Base-by-base conservation (phyloP, 129 eudicot species). In the Silybum marianum region DNA sequence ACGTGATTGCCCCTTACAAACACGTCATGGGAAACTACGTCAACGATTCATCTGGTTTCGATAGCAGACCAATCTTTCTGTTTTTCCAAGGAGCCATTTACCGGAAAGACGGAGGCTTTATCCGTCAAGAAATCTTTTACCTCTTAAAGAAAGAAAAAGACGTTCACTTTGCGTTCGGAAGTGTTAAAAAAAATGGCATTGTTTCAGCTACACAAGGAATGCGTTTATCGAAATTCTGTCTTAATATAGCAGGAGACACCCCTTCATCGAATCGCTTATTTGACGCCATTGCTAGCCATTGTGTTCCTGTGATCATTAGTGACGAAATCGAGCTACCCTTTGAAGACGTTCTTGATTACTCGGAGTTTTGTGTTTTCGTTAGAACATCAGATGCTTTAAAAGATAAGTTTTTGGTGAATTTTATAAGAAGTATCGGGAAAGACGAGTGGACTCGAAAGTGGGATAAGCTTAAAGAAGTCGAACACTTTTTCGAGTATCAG, bases 181-280 rank as follows among this genome's bases (percentile, higher is more conserved):
- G 89, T 69, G 85, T 90, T 76, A 91, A 89, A 73, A 90, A 83
- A 34, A 86, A 83, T 58, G 98, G 98, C 5, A 66, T 91, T 60
- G 58, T 19, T 9, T 86, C 85, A 21, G 97, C 98, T 9, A 84
- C 97, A 21, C 69, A 84, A 10, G 98, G 98, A 26, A 94, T 92
- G 98, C 97, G 84, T 65, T 81, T 93, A 3, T 92, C 98, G 11
- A 94, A 94, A 78, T 92, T 92, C 79, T 94, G 98, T 87, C 94
- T 94, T 75, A 94, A 94, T 84, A 90, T 94, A 73, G 98, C 98
- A 0, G 98, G 98, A 1, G 98, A 94, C 76, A 94, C 98, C 1
- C 98, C 98, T 3, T 94, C 98, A 51, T 94, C 98, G 10, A 94
- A 94, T 80, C 93, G 98, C 12, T 89, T 94, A 34, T 94, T 94